Conservation (phyloP, 495 filamentous ascomycete genomes). For the Immersiella caudata region DNA sequence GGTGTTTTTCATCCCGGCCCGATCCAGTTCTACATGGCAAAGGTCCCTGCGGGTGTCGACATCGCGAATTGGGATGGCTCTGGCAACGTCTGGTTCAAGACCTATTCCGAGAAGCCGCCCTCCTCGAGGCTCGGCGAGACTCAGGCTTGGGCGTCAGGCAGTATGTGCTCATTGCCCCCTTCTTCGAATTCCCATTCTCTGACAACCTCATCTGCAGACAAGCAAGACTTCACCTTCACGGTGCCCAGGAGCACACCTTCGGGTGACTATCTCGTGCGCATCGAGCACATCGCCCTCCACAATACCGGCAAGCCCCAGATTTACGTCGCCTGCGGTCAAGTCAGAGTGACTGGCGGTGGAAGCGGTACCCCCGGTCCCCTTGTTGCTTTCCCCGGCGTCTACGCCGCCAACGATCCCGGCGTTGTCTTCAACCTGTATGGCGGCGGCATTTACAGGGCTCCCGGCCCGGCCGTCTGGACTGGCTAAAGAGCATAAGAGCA, state of each 20-base stretch:
- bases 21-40: conserved; percentile 52
- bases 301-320: conserved; percentile 45
- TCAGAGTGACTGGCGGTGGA: conserved; percentile 43
- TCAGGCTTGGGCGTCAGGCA: conserved; percentile 10
- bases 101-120: conserved; percentile 23
- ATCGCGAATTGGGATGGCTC: conserved; percentile 46
- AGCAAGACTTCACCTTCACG: conserved; percentile 38
- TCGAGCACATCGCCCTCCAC: conserved; percentile 47
- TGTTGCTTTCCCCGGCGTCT: conserved; percentile 43
- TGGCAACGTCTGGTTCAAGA: conserved; percentile 54
- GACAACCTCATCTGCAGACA: conserved; percentile 13
- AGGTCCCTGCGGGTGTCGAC: conserved; percentile 39
- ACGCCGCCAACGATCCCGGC: conserved; percentile 40
- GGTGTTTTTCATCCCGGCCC: conserved; percentile 49
- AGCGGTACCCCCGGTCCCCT: conserved; percentile 36
- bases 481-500: background rate
- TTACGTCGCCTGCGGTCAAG: conserved; percentile 45
- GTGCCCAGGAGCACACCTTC: conserved; percentile 46
- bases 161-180: background rate
- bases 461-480: conserved; percentile 43
- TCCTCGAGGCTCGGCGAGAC: conserved; percentile 12
- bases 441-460: conserved; percentile 43
- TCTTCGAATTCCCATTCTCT: background rate
- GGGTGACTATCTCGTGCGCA: conserved; percentile 45
- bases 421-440: conserved; percentile 30